A percentile compares a stretch with the other conserved stretches of the same genome.
Conservation (phyloP, 2,329 filamentous ascomycete species). For the Fusarium torreyae region DNA sequence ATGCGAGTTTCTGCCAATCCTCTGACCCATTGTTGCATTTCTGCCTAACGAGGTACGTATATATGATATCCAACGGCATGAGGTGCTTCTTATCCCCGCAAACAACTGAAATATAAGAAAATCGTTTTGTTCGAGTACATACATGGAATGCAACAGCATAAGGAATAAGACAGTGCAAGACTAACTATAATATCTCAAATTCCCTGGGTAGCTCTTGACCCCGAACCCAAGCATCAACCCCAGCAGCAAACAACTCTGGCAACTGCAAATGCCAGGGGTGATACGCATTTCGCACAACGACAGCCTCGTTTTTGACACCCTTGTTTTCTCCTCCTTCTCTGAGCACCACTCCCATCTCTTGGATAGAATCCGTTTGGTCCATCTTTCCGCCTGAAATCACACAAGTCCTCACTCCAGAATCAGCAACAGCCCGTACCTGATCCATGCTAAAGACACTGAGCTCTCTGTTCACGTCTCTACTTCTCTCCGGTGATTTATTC, state of each 20-base stretch:
- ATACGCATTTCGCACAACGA: constrained; percentile 29
- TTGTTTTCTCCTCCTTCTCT: not conserved
- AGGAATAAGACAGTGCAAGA: not conserved
- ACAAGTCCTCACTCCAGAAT: constrained; percentile 27
- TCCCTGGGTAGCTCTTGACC: constrained; percentile 7
- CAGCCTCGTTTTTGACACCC: constrained; percentile 14
- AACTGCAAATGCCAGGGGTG: constrained; percentile 39
- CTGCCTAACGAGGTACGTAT: not conserved
- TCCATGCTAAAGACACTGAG: constrained; percentile 17
- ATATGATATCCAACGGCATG: not conserved
- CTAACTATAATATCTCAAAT: constrained; percentile 9
- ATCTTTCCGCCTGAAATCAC: constrained; percentile 33
- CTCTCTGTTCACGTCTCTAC: not conserved
- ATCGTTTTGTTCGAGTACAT: no score
- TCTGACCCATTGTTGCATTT: not conserved
- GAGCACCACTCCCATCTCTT: constrained; percentile 17
- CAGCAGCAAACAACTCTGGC: constrained; percentile 30
- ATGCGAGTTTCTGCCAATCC: not conserved
- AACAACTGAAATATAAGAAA: no score
- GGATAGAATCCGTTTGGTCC: constrained; percentile 24
- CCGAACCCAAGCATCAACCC: constrained; percentile 19
- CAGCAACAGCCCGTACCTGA: constrained; percentile 1
- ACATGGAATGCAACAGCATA: no score
- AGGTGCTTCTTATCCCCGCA: not conserved
- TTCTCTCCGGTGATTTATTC: constrained; percentile 26